A percentile compares a stretch with the other conserved stretches of the same genome.
Evolutionary conservation across 2,329 filamentous ascomycete genomes (phyloP).

Genomic region (Phaeosphaeriaceae sp.): DNA sequence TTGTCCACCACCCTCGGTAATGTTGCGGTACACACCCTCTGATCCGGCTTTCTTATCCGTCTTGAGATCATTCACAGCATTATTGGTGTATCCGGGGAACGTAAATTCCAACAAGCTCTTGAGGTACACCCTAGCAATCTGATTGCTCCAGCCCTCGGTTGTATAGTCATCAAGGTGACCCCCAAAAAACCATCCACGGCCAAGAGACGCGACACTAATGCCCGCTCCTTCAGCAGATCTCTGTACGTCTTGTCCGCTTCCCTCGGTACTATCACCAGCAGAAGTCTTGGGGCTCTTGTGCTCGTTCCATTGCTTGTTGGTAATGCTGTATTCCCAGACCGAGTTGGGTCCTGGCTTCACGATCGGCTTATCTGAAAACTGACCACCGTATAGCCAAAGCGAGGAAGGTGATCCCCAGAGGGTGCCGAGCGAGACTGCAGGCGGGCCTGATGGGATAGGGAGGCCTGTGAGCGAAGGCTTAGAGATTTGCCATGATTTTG

Average conservation of each 20-base stretch:
- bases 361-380: slow-evolving; percentile 71
- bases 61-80: slow-evolving; percentile 64
- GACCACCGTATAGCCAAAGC: slow-evolving; percentile 76
- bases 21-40: slow-evolving; percentile 73
- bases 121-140: slow-evolving; percentile 70
- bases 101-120: slow-evolving; percentile 79
- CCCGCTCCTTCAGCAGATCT: slow-evolving; percentile 77
- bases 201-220: slow-evolving; percentile 71
- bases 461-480: slow-evolving; percentile 69
- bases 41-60: slow-evolving; percentile 63
- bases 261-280: slow-evolving; percentile 67
- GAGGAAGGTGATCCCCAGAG: slow-evolving; percentile 76
- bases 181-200: slow-evolving; percentile 79
- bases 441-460: slow-evolving; percentile 71
- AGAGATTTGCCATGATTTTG: slow-evolving; percentile 72
- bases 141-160: slow-evolving; percentile 71
- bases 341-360: slow-evolving; percentile 65
- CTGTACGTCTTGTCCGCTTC: slow-evolving; percentile 65
- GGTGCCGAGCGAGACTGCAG: slow-evolving; percentile 74
- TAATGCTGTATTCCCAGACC: slow-evolving; percentile 74
- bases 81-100: slow-evolving; percentile 72
- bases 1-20: slow-evolving; percentile 75
- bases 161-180: slow-evolving; percentile 74
- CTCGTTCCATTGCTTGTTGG: slow-evolving; percentile 67
- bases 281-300: slow-evolving; percentile 67